Conservation (phyloP, 2,329 filamentous ascomycete species). For the Fonsecaea monophora region DNA sequence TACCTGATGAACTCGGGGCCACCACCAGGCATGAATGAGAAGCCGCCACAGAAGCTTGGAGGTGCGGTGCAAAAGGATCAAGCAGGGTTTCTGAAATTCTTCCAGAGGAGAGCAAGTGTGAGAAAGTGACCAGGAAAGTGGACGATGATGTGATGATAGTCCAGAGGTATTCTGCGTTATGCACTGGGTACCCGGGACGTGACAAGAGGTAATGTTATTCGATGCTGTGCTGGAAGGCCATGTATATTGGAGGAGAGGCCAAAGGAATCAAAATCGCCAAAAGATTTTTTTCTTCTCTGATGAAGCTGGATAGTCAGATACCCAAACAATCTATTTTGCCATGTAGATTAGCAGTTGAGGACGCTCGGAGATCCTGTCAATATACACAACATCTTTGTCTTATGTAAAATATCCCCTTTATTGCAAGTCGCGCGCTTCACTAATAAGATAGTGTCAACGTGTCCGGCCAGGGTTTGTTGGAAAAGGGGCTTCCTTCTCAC, state of each 20-base stretch:
- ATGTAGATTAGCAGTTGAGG: not conserved
- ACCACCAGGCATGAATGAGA: slow-evolving; percentile 47
- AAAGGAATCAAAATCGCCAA: not conserved
- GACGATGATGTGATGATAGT: not conserved
- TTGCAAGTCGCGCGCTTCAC: not conserved
- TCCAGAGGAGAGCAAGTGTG: slow-evolving; percentile 41
- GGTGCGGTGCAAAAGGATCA: slow-evolving; percentile 41
- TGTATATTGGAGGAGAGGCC: not conserved
- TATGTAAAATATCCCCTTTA: not conserved
- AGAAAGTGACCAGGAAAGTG: slow-evolving; percentile 20
- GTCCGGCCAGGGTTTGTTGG: not conserved
- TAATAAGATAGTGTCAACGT: not conserved
- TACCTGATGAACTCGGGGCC: slow-evolving; percentile 75
- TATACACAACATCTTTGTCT: not conserved
- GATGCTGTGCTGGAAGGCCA: not conserved
- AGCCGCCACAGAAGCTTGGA: slow-evolving; percentile 29
- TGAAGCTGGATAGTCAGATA: slow-evolving; percentile 4
- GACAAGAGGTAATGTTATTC: slow-evolving; percentile 6
- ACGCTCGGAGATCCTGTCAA: not conserved
- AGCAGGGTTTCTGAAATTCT: slow-evolving; percentile 46
- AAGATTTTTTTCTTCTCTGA: not conserved
- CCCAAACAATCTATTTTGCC: not conserved
- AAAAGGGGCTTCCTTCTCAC: slow-evolving; percentile 25
- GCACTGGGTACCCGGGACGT: slow-evolving; percentile 12
- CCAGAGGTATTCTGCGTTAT: slow-evolving; percentile 2